A percentile compares a stretch with the other conserved stretches of the same genome.
These are phyloP conservation scores for Besnoitia besnoiti DNA, from an alignment of 169 alveolate genomes.

Conservation along the genomic window DNA sequence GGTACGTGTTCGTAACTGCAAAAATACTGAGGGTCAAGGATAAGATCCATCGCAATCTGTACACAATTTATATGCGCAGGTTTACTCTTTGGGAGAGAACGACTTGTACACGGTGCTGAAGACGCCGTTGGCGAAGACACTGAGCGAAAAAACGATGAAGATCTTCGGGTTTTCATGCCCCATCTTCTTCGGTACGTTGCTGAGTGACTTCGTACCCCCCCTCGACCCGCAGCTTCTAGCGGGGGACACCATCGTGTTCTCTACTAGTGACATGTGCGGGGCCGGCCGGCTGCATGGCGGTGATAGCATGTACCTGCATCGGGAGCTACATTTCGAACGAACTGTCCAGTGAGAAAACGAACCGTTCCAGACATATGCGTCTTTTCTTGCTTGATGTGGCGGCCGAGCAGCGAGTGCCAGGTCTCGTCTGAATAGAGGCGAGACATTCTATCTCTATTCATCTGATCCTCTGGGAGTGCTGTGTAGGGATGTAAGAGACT, in stretches of 20 bases:
- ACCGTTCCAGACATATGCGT: no score
- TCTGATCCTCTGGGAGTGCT: no score
- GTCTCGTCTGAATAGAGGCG: no score
- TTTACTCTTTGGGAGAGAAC: slow-evolving; percentile 50
- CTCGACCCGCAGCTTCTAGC: neutral
- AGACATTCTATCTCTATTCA: no score
- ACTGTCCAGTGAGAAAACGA: neutral
- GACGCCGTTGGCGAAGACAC: neutral
- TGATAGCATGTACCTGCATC: neutral
- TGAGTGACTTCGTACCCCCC: neutral
- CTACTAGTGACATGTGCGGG: neutral
- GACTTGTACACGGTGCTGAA: slow-evolving; percentile 29
- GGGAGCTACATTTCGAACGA: neutral
- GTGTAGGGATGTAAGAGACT: no score
- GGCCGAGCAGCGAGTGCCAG: no score
- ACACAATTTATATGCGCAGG: slow-evolving; percentile 5
- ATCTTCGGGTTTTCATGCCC: slow-evolving; percentile 41
- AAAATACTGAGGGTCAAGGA: no score
- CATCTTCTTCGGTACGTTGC: slow-evolving; percentile 20
- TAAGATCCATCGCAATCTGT: no score
- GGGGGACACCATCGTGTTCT: neutral
- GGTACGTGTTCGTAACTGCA: no score
- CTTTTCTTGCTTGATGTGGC: no score
- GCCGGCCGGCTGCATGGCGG: neutral
- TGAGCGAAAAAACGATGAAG: slow-evolving; percentile 34